Evolutionary conservation across 805 yeast species (phyloP), one percentile per base, ranked within the genome.

Genomic region (Metschnikowia peoriensis): DNA sequence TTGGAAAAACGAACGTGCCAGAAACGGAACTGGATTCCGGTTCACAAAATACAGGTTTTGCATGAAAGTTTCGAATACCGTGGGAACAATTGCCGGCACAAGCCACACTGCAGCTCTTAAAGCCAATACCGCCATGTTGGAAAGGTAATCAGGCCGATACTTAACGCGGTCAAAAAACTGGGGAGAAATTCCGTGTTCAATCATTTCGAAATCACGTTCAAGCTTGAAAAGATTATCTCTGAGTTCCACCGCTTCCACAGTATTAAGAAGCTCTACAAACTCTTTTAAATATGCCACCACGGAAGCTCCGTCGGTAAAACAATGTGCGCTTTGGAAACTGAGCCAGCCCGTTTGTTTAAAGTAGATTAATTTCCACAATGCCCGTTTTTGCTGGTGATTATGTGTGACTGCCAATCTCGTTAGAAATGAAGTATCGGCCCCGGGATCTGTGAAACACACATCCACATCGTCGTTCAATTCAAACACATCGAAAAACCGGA

Each of bases 261-360:
- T 27, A 38, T 49, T 49, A 32, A 49, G 46, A 6, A 14, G 14
- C 37, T 49, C 49, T 27, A 49, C 52, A 28, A 44, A 37, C 8
- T 49, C 52, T 17, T 49, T 49, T 27, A 49, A 35, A 27, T 49
- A 49, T 12, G 52, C 52, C 38, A 49, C 40, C 22, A 49, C 34
- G 7, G 49, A 44, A 7, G 48, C 52, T 4, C 52, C 52, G n/a
- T 49, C 52, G 3, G 52, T 49, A 32, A 44, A 49, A 4, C 38
- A 28, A 9, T 49, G 52, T 11, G 49, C 41, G 6, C 41, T n/a
- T 22, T 44, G 37, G 37, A 49, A 44, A 28, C 41, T 38, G 38
- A 49, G 52, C 52, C 48, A 44, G 10, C 41, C 37, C 7, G 49
- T 44, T 17, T 44, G 38, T 12, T 17, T 9, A 15, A 44, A 38